Percentiles rank a stretch among this genome's conserved stretches.
Evolutionary conservation across 2,329 filamentous ascomycete species (phyloP).

Genomic region (Alternaria arbusti): DNA sequence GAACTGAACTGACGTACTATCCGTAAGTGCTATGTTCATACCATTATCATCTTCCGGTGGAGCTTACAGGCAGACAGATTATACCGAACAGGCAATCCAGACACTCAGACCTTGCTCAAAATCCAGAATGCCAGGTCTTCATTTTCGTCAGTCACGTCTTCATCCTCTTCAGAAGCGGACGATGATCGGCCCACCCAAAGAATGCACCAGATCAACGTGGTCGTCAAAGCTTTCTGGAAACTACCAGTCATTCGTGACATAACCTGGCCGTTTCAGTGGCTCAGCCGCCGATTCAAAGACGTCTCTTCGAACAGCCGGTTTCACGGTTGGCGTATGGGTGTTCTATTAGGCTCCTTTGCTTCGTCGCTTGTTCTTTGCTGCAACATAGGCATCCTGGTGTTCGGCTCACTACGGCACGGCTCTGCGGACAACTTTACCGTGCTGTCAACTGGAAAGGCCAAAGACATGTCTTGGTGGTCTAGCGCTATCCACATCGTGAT

Average conservation of each 20-base stretch:
- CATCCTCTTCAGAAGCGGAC: neutral
- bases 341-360: neutral
- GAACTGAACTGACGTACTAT: neutral
- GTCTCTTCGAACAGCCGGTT: neutral
- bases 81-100: neutral
- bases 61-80: neutral
- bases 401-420: neutral
- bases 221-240: neutral
- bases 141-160: neutral
- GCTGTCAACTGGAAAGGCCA: neutral
- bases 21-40: neutral
- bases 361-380: neutral
- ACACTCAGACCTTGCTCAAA: neutral
- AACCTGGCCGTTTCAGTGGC: neutral
- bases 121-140: neutral
- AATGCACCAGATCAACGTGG: neutral
- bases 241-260: neutral
- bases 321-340: neutral
- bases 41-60: neutral
- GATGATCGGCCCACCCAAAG: neutral
- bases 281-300: neutral
- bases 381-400: neutral
- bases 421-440: neutral
- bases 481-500: slow-evolving; percentile 53
- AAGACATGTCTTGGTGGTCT: neutral